Base-by-base conservation (phyloP, 805 yeast species). In the Priceomyces medius region DNA sequence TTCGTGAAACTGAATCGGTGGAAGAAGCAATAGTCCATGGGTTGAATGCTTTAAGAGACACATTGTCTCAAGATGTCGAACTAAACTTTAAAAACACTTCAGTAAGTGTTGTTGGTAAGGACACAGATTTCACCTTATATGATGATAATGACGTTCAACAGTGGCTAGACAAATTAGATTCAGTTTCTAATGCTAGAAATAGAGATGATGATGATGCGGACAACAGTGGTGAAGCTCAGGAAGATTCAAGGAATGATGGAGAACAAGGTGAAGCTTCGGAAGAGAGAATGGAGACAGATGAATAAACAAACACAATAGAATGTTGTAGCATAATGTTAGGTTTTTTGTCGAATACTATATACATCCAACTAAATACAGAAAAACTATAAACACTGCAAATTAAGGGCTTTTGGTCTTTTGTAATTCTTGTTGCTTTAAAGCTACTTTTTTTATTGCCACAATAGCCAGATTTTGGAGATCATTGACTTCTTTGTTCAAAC, bases 1-100 rank as follows among this genome's bases (percentile, higher is more conserved):
- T 88, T 51, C 68, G 80, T 14, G 74, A 76, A 41, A 69, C 81
- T 6, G 69, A 77, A 9, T 69, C 76, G 28, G 67, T 80, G 31
- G 95, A 88, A 54, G 82, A 86, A 53, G 77, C 93, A 50, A 81
- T 93, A 46, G 80, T 83, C 32, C 89, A 82, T 54, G 98, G 95
- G 3, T 81, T 93, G 53, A 83, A 82, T 51, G 95, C 99, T 0
- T 75, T 93, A 58, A 83, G 97, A 64, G 98, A 93, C 58, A 91
- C 98, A 0, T 73, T 93, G 54, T 81, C 93, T 12, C 97, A 90
- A 66, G 99, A 93, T 63, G 90, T 88, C 61, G 96, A 93, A 61
- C 77, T 93, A 61, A 88, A 83, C 29, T 69, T 75, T 40, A 79
- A 82, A 47, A 93, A 93, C 67, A 86, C 97, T 3, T 84, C 95